Evolutionary conservation across 2,329 filamentous ascomycete species (phyloP).

Genomic region (Westerdykella ornata): DNA sequence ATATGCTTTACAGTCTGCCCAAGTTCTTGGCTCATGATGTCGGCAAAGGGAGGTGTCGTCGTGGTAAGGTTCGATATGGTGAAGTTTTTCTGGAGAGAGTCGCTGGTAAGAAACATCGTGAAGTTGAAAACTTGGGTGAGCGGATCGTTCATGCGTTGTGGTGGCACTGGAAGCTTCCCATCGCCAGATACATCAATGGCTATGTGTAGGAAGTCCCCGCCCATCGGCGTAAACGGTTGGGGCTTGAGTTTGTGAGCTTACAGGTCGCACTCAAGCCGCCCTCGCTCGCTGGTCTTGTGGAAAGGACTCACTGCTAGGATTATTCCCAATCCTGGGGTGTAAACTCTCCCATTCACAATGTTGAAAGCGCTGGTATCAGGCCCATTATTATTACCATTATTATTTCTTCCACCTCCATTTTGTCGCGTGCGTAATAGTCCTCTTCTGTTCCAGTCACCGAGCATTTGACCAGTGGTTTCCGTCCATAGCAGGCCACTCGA

Average conservation of each 20-base stretch:
- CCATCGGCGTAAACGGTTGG: conserved; percentile 35
- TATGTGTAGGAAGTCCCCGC: conserved; percentile 51
- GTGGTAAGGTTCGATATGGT: conserved; percentile 59
- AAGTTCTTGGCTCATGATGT: conserved; percentile 58
- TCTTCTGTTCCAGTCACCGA: conserved; percentile 16
- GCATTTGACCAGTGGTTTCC: conserved; percentile 22
- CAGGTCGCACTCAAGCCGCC: neutral
- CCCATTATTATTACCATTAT: conserved; percentile 16
- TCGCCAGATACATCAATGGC: conserved; percentile 62
- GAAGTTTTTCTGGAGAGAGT: conserved; percentile 57
- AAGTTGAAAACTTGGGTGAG: conserved; percentile 57
- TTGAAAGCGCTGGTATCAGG: conserved; percentile 43
- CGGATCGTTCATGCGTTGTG: conserved; percentile 46
- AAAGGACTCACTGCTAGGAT: conserved; percentile 48
- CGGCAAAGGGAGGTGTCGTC: conserved; percentile 48
- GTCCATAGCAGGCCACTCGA: conserved; percentile 13
- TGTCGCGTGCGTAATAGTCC: conserved; percentile 11
- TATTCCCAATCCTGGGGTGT: conserved; percentile 61
- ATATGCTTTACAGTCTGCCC: conserved; percentile 67
- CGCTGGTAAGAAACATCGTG: conserved; percentile 61
- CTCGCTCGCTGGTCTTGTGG: neutral
- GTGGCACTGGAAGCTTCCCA: conserved; percentile 56
- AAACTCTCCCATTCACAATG: conserved; percentile 59
- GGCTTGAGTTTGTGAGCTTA: conserved; percentile 17
- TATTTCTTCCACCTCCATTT: conserved; percentile 3